A percentile compares a stretch with the other conserved stretches of the same genome.
These are phyloP conservation scores for Silene noctiflora DNA, from an alignment of 179 eudicot genomes.

Conservation along the genomic window DNA sequence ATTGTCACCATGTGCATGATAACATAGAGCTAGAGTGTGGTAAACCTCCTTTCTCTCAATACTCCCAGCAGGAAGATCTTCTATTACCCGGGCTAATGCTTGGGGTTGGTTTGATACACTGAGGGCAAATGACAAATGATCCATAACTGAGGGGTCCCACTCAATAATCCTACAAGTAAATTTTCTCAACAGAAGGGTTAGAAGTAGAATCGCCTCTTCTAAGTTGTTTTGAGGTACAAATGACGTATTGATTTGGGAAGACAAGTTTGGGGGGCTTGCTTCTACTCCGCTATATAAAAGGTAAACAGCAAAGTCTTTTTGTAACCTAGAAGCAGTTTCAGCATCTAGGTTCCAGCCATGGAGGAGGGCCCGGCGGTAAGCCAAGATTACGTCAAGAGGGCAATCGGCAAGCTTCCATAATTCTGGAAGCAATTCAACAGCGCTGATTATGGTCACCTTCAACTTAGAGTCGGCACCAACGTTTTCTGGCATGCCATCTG, in stretches of 20 bases:
- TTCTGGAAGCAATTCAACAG: slow-evolving; percentile 86
- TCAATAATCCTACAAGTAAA: slow-evolving; percentile 44
- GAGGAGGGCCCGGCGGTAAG: slow-evolving; percentile 76
- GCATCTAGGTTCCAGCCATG: slow-evolving; percentile 71
- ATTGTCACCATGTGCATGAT: slow-evolving; percentile 58
- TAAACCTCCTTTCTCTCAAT: slow-evolving; percentile 56
- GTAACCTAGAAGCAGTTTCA: slow-evolving; percentile 57
- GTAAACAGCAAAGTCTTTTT: slow-evolving; percentile 79
- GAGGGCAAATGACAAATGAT: slow-evolving; percentile 81
- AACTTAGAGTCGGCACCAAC: slow-evolving; percentile 77
- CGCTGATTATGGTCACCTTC: slow-evolving; percentile 71
- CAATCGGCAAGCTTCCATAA: slow-evolving; percentile 80
- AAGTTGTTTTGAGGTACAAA: slow-evolving; percentile 69
- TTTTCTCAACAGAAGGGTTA: slow-evolving; percentile 64
- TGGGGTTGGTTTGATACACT: slow-evolving; percentile 54
- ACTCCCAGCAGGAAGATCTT: slow-evolving; percentile 72
- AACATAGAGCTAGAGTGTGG: slow-evolving; percentile 68
- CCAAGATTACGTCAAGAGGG: slow-evolving; percentile 61
- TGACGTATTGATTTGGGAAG: slow-evolving; percentile 56
- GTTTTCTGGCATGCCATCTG: slow-evolving; percentile 82
- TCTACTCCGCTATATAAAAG: slow-evolving; percentile 83
- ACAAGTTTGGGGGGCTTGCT: slow-evolving; percentile 51
- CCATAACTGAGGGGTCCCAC: slow-evolving; percentile 88
- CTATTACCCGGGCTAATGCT: slow-evolving; percentile 64
- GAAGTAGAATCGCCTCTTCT: slow-evolving; percentile 84